Evolutionary conservation across 768 basidiomycete species (phyloP), one percentile per base, ranked within the genome.

Genomic region (Lyophyllum atratum): DNA sequence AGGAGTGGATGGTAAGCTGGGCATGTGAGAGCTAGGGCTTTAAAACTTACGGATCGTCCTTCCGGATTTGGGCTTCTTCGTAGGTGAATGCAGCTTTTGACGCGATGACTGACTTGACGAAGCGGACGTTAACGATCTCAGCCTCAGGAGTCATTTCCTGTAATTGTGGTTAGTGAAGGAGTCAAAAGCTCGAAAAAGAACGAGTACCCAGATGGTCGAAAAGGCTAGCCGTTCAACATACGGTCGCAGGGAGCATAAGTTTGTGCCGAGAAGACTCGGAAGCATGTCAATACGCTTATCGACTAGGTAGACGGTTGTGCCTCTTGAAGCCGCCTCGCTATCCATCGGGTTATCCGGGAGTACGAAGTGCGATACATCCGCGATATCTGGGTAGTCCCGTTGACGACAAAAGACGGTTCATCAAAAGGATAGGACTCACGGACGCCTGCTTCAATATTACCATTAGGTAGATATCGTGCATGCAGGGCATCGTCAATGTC

Each of bases 241-340:
- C 0, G 95, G 94, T 46, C 96, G 74, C 37, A 99, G 77, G 4
- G 94, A 96, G 69, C 97, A 99, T 11, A 99, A 74, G 66, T 98
- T 99, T 1, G 96, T 98, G 1, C 97, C 97, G 6, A 99, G 80
- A 9, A 99, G 80, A 3, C 87, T 78, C 0, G 97, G 97, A 47
- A 99, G 79, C 97, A 99, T 99, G 76, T 98, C 97, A 49, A 99
- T 94, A 31, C 96, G 92, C 72, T 95, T 96, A 78, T 99, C 96
- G 5, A 98, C 96, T 1, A 99, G 84, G 70, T 98, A 99, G 0
- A 99, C 96, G 0, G 96, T 98, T 4, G 96, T 98, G 4, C 96
- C 96, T 58, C 96, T 80, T 17, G 94, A 83, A n/a, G 95, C 92
- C 21, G 96, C 96, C 70, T 99, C 96, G 43, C 76, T 87, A 63